phyloP scores from a whole-genome alignment of 2,329 filamentous ascomycete genomes.

The Diplodia scrobiculata region DNA sequence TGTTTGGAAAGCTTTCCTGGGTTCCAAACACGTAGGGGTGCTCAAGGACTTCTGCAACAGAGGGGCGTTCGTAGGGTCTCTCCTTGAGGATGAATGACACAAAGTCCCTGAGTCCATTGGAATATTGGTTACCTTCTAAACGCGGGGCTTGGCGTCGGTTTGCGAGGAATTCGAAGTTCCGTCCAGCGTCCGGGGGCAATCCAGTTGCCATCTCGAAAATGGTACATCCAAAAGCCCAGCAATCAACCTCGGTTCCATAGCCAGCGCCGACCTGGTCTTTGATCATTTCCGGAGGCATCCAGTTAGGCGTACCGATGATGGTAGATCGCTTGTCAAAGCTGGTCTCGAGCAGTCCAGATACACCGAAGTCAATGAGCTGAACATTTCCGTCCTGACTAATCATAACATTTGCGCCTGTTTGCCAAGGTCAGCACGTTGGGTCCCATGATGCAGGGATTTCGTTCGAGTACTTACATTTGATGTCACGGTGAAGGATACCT shows the following conservation, averaged over 20 bases:
- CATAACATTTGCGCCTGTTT: slow-evolving; percentile 69
- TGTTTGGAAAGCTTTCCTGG: slow-evolving; percentile 63
- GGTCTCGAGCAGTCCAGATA: slow-evolving; percentile 74
- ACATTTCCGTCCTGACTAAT: slow-evolving; percentile 75
- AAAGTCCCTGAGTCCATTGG: slow-evolving; percentile 67
- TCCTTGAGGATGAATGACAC: slow-evolving; percentile 73
- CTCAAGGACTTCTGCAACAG: slow-evolving; percentile 67
- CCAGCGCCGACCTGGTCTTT: slow-evolving; percentile 51
- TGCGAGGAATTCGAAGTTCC: slow-evolving; percentile 58
- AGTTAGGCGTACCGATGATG: slow-evolving; percentile 79
- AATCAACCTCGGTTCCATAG: slow-evolving; percentile 62
- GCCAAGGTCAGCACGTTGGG: neutral
- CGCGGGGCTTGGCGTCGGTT: slow-evolving; percentile 62
- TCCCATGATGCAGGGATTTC: neutral
- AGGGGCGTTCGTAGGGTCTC: slow-evolving; percentile 67
- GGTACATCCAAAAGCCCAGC: slow-evolving; percentile 83
- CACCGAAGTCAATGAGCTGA: slow-evolving; percentile 82
- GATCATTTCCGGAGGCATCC: slow-evolving; percentile 76
- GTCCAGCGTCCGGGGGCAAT: slow-evolving; percentile 57
- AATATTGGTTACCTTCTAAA: slow-evolving; percentile 72
- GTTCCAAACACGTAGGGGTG: slow-evolving; percentile 71
- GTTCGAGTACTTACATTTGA: slow-evolving; percentile 55
- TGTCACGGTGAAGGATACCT: slow-evolving; percentile 67
- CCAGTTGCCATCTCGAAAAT: slow-evolving; percentile 80
- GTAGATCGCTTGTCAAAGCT: slow-evolving; percentile 77